Conservation (phyloP, 257 asterid genomes). For the Prunella vulgaris region DNA sequence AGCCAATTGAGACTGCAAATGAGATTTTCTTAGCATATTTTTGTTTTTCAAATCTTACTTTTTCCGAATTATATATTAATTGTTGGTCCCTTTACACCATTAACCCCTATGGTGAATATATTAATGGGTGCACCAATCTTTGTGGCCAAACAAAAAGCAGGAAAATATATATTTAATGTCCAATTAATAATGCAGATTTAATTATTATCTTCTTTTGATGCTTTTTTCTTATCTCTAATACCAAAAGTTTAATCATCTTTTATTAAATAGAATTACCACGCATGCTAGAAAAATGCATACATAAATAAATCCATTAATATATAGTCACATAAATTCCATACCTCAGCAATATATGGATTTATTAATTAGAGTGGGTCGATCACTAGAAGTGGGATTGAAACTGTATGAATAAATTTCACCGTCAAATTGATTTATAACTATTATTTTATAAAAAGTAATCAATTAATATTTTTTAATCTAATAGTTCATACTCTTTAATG, state of each 20-base stretch:
- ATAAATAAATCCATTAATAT: background rate
- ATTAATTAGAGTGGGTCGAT: background rate
- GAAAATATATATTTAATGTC: background rate
- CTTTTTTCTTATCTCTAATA: background rate
- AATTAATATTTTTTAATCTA: too few relatives aligned
- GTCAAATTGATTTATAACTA: too few relatives aligned
- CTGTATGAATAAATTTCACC: too few relatives aligned
- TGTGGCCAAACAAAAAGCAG: constrained; percentile 10
- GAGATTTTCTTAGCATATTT: constrained; percentile 8
- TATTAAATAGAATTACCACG: background rate
- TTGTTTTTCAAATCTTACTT: constrained; percentile 13
- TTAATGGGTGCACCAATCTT: constrained; percentile 13
- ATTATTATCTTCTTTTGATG: background rate
- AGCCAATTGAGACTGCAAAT: constrained; percentile 16
- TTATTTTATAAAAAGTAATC: too few relatives aligned
- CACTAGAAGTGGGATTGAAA: background rate
- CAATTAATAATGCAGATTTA: background rate
- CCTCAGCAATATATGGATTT: too few relatives aligned
- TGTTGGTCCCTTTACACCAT: background rate
- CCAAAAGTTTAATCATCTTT: background rate
- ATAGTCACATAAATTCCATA: too few relatives aligned
- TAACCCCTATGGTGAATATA: background rate
- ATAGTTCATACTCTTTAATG: too few relatives aligned
- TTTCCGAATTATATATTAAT: background rate
- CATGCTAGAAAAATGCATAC: background rate